These are phyloP conservation scores for Pythium periplocum DNA, from an alignment of 352 stramenopile species.

Conservation along the genomic window DNA sequence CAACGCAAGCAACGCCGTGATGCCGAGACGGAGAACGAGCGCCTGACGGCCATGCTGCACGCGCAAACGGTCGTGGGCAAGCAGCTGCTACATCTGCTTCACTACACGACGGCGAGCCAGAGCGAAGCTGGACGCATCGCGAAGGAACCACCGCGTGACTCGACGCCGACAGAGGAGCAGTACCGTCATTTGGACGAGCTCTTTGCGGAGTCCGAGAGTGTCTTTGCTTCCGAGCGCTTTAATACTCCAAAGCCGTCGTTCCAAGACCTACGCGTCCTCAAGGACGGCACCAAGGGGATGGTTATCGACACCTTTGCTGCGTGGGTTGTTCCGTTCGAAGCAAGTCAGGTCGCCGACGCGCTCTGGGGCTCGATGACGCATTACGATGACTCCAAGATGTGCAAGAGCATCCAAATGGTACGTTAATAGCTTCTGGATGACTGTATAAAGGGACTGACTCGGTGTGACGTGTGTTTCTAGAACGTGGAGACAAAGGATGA, in stretches of 20 bases:
- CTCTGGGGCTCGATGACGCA: too few relatives aligned
- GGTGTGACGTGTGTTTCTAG: too few relatives aligned
- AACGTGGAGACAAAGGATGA: too few relatives aligned
- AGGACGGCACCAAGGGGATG: background rate
- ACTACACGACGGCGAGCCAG: too few relatives aligned
- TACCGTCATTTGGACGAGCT: background rate
- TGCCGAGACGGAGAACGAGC: background rate
- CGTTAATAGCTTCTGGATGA: too few relatives aligned
- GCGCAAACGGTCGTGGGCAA: background rate
- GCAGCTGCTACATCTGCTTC: background rate
- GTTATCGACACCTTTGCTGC: background rate
- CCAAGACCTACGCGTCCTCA: background rate
- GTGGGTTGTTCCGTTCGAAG: background rate
- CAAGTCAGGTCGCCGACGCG: background rate
- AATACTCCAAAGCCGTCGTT: background rate
- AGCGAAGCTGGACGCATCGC: too few relatives aligned
- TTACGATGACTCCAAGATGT: too few relatives aligned
- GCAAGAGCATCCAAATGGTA: too few relatives aligned
- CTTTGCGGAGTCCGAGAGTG: background rate
- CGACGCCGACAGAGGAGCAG: too few relatives aligned
- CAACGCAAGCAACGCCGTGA: background rate
- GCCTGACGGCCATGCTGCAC: background rate
- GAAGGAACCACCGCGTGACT: too few relatives aligned
- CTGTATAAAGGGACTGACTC: too few relatives aligned
- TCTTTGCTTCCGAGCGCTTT: background rate